Percentiles rank a stretch among this genome's conserved stretches.
Evolutionary conservation across 768 basidiomycete genomes (phyloP).

Genomic region (Lyophyllum decastes): DNA sequence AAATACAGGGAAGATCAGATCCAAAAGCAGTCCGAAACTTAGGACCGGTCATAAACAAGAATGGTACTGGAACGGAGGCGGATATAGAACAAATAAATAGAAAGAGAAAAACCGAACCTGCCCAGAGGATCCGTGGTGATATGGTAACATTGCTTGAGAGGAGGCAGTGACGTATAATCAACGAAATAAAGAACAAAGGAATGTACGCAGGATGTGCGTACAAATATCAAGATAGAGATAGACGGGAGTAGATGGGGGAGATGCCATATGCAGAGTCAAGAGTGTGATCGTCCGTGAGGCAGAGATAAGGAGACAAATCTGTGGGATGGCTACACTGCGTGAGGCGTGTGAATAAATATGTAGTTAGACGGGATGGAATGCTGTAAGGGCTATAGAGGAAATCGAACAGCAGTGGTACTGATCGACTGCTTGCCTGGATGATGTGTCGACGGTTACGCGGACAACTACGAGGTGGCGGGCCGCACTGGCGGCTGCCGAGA

Average conservation of each 20-base stretch:
- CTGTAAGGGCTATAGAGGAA: constrained; percentile 9
- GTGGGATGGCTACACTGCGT: constrained; percentile 22
- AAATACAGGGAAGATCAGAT: constrained; percentile 2
- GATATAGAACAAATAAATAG: not conserved
- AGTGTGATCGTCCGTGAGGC: constrained; percentile 20
- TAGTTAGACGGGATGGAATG: constrained; percentile 17
- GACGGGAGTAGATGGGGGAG: constrained; percentile 9
- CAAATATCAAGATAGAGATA: constrained; percentile 4
- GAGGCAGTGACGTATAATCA: not conserved
- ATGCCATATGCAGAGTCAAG: constrained; percentile 13
- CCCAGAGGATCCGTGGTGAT: constrained; percentile 17
- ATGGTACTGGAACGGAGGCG: not conserved
- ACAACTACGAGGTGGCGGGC: not conserved
- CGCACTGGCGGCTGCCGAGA: constrained; percentile 4
- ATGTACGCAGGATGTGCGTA: not conserved
- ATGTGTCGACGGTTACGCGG: constrained; percentile 1
- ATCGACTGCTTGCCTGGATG: constrained; percentile 7
- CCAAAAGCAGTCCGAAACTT: not conserved
- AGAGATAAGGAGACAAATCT: constrained; percentile 24
- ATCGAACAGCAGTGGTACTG: constrained; percentile 1
- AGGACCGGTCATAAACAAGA: not conserved
- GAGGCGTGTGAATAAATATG: constrained; percentile 24
- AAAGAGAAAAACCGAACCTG: constrained; percentile 9
- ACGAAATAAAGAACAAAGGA: not conserved
- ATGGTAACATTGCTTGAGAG: constrained; percentile 1